Conservation (phyloP, 257 asterid genomes). For the Nicotiana undulata region DNA sequence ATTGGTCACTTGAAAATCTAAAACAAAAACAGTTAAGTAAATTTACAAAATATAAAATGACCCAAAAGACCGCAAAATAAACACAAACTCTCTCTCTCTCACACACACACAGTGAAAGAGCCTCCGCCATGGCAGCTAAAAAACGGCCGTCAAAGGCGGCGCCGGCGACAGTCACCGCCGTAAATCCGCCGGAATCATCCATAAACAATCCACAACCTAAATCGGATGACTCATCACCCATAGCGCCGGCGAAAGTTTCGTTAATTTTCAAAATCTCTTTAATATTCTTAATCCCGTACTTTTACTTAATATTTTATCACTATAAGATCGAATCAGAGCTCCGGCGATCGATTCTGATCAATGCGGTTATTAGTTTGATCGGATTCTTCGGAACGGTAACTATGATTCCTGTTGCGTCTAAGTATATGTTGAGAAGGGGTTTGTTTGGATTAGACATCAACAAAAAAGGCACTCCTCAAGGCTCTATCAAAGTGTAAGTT, state of each 20-base stretch:
- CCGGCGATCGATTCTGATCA: conserved; percentile 51
- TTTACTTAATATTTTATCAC: conserved; percentile 49
- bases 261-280: conserved; percentile 39
- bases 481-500: conserved; percentile 84
- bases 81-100: too few species aligned
- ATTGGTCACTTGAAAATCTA: conserved; percentile 1
- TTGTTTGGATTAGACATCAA: conserved; percentile 83
- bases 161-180: conserved; percentile 13
- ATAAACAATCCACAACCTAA: conserved; percentile 16
- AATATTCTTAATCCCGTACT: conserved; percentile 54
- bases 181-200: conserved; percentile 8
- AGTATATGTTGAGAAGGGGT: conserved; percentile 63
- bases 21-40: neutral
- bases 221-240: conserved; percentile 11
- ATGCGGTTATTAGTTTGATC: conserved; percentile 46
- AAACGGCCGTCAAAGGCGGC: conserved; percentile 33
- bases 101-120: neutral
- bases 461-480: conserved; percentile 90
- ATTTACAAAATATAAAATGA: neutral
- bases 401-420: conserved; percentile 82
- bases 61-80: neutral
- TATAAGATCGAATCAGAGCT: conserved; percentile 52
- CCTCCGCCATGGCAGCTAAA: conserved; percentile 47
- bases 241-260: conserved; percentile 50
- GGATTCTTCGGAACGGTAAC: conserved; percentile 54